phyloP scores from a whole-genome alignment of 768 basidiomycete genomes.

The Pleurotus sapidus region DNA sequence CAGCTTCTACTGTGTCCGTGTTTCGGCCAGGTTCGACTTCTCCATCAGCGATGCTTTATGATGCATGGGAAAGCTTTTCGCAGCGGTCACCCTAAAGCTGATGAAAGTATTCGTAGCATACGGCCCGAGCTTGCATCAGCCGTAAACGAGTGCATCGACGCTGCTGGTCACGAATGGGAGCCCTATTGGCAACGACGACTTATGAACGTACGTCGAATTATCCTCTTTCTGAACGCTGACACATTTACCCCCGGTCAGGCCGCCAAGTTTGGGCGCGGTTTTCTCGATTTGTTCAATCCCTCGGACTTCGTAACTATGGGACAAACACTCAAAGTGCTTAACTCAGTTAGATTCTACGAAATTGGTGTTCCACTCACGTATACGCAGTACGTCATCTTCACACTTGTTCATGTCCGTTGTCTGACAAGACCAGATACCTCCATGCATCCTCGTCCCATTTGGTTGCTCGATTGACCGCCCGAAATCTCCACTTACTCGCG shows the following conservation, averaged over 20 bases:
- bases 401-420: constrained; percentile 1
- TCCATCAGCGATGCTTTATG: constrained; percentile 87
- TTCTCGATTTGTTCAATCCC: constrained; percentile 90
- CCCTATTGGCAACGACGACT: constrained; percentile 85
- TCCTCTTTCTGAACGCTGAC: not conserved
- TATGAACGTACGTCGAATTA: constrained; percentile 57
- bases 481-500: constrained; percentile 89
- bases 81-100: constrained; percentile 85
- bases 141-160: constrained; percentile 90
- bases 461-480: constrained; percentile 77
- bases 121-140: constrained; percentile 82
- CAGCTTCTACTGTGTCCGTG: constrained; percentile 76
- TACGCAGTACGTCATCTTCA: constrained; percentile 61
- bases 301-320: constrained; percentile 92
- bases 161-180: constrained; percentile 91
- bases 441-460: constrained; percentile 79
- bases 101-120: constrained; percentile 88
- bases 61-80: constrained; percentile 88
- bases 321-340: constrained; percentile 88
- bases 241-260: constrained; percentile 46
- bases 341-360: constrained; percentile 88
- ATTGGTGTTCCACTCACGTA: constrained; percentile 93
- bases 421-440: constrained; percentile 56
- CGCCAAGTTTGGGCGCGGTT: constrained; percentile 95
- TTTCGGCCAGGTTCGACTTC: constrained; percentile 93